Evolutionary conservation across 2,329 filamentous ascomycete genomes (phyloP).

Genomic region (Byssothecium circinans): DNA sequence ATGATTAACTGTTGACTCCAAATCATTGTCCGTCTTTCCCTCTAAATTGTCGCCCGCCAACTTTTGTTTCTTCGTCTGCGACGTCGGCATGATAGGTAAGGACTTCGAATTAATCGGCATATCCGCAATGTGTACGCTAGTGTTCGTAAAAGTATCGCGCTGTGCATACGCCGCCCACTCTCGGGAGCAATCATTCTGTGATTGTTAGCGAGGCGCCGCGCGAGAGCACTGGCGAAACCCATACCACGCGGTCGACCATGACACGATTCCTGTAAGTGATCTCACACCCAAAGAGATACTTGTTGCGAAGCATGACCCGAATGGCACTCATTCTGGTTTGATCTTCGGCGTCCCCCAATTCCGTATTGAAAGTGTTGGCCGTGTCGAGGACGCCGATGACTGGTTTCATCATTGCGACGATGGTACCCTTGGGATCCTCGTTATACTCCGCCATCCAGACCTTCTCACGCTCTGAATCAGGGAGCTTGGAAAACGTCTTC

Average conservation of each 20-base stretch:
- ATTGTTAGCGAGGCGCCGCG: not conserved
- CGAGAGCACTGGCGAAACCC: not conserved
- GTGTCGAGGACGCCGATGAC: constrained; percentile 4
- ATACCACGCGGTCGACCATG: not conserved
- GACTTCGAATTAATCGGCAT: not conserved
- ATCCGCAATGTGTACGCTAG: constrained; percentile 1
- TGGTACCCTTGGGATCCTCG: constrained; percentile 3
- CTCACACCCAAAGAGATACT: constrained; percentile 9
- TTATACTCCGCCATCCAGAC: constrained; percentile 8
- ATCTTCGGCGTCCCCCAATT: constrained; percentile 1
- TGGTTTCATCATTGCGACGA: constrained; percentile 4
- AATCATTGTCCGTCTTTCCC: not conserved
- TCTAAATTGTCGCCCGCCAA: not conserved
- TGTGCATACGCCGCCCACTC: constrained; percentile 3
- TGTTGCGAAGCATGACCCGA: constrained; percentile 5
- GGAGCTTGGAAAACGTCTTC: not conserved
- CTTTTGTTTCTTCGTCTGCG: not conserved
- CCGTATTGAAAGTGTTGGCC: not conserved
- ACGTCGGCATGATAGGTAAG: not conserved
- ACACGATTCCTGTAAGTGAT: constrained; percentile 2
- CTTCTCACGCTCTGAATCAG: not conserved
- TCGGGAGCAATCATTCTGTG: not conserved
- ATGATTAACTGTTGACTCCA: no score
- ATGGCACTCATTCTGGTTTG: constrained; percentile 4
- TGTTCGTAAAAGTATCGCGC: not conserved